These are phyloP conservation scores for Golubevia sp. DNA, from an alignment of 1,284 basidiomycete genomes.

Conservation along the genomic window DNA sequence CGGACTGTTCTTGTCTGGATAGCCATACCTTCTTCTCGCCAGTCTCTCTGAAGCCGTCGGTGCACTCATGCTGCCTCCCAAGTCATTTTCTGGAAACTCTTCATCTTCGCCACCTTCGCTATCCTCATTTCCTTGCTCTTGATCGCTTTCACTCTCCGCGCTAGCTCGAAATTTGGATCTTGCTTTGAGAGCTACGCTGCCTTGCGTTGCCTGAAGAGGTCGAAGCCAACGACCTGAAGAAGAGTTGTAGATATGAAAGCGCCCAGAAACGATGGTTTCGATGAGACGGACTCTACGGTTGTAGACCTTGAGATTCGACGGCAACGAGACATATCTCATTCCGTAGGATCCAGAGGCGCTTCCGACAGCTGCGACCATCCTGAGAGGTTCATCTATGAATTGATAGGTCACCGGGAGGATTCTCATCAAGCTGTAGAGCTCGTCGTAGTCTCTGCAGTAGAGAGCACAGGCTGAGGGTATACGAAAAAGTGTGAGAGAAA, in stretches of 20 bases:
- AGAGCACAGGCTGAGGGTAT: constrained; percentile 30
- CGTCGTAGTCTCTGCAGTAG: constrained; percentile 34
- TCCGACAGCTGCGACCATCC: constrained; percentile 30
- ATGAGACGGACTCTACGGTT: constrained; percentile 39
- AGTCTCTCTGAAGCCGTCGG: too few species aligned
- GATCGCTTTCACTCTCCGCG: constrained; percentile 9
- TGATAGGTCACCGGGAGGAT: constrained; percentile 39
- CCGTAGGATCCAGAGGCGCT: constrained; percentile 43
- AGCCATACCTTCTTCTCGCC: constrained; percentile 13
- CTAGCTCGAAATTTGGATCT: background rate
- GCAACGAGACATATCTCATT: constrained; percentile 26
- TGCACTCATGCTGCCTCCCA: too few species aligned
- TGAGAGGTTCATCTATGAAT: constrained; percentile 47
- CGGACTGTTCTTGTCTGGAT: constrained; percentile 63
- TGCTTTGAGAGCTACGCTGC: too few species aligned
- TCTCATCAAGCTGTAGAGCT: constrained; percentile 27
- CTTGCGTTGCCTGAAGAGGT: background rate
- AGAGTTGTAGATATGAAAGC: background rate
- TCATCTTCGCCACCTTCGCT: constrained; percentile 23
- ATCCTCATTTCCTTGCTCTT: constrained; percentile 18
- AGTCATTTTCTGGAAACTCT: constrained; percentile 55
- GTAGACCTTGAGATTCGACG: constrained; percentile 35
- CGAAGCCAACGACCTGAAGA: background rate
- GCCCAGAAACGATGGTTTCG: constrained; percentile 35
- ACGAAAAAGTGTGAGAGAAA: background rate